phyloP scores from a whole-genome alignment of 192 early-diverging fungal species.

The Coemansia sp. region DNA sequence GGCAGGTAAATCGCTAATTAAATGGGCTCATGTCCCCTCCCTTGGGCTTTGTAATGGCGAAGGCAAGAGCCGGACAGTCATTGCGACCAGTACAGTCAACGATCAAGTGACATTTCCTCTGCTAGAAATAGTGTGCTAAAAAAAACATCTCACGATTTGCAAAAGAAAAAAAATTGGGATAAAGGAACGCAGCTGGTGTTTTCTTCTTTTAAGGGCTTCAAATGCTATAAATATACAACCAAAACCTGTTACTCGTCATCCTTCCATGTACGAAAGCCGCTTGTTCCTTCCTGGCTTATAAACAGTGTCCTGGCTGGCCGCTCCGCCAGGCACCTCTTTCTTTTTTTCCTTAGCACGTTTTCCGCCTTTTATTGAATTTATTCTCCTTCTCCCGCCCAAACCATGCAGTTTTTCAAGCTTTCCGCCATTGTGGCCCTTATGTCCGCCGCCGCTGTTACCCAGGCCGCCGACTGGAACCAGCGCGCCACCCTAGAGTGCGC shows the following conservation, averaged over 20 bases:
- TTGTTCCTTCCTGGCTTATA: background rate
- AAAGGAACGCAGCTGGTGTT: background rate
- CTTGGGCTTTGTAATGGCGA: background rate
- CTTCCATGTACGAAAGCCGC: background rate
- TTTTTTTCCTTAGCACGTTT: background rate
- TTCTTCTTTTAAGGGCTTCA: background rate
- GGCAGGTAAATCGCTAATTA: background rate
- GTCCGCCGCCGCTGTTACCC: conserved; percentile 1
- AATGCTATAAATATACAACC: background rate
- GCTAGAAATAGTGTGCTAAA: background rate
- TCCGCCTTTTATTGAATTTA: background rate
- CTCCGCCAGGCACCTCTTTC: background rate
- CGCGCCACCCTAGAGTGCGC: conserved; percentile 28
- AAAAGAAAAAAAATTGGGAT: background rate
- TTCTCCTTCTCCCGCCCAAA: background rate
- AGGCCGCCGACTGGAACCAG: conserved; percentile 32
- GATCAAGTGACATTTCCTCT: background rate
- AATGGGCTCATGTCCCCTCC: background rate
- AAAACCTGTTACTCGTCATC: background rate
- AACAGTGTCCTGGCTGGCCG: background rate
- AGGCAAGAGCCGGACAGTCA: background rate
- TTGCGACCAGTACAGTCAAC: background rate
- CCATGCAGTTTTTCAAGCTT: conserved; percentile 35
- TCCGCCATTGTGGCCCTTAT: conserved; percentile 21
- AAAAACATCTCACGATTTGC: background rate